Conservation (phyloP, 176 grass and related monocot species). For the Aegilops tauschii region DNA sequence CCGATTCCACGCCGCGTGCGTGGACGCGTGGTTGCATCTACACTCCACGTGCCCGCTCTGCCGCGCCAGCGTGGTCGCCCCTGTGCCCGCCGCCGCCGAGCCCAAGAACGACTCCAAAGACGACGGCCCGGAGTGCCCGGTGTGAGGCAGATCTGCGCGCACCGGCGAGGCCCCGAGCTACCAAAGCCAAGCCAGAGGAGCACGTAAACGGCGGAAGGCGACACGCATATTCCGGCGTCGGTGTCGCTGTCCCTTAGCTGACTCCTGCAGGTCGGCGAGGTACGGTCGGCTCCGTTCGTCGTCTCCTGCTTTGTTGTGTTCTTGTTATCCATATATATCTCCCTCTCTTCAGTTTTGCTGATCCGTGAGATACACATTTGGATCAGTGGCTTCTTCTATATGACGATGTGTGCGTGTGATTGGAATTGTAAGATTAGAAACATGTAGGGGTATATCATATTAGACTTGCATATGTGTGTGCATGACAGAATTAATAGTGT, state of each 20-base stretch:
- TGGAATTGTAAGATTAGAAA: neutral
- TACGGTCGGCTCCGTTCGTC: neutral
- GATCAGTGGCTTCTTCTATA: neutral
- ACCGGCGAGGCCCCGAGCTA: neutral
- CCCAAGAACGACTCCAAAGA: constrained; percentile 8
- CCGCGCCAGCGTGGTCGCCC: constrained; percentile 37
- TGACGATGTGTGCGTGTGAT: neutral
- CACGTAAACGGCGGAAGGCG: constrained; percentile 3
- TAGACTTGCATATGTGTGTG: neutral
- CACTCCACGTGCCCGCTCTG: constrained; percentile 73
- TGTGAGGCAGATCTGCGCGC: constrained; percentile 7
- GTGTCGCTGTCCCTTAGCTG: neutral
- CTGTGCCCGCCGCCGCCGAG: neutral
- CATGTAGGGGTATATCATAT: neutral
- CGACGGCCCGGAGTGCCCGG: constrained; percentile 15
- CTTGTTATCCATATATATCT: too few species aligned
- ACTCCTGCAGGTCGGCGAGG: neutral
- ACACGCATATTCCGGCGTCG: neutral
- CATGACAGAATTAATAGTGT: neutral
- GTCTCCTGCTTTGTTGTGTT: neutral
- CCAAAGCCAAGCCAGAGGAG: neutral
- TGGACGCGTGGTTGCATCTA: constrained; percentile 49
- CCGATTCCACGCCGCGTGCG: constrained; percentile 60
- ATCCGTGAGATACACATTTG: neutral
- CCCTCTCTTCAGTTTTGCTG: neutral